phyloP scores from a whole-genome alignment of 352 stramenopile species.

The Pythium myriotylum region DNA sequence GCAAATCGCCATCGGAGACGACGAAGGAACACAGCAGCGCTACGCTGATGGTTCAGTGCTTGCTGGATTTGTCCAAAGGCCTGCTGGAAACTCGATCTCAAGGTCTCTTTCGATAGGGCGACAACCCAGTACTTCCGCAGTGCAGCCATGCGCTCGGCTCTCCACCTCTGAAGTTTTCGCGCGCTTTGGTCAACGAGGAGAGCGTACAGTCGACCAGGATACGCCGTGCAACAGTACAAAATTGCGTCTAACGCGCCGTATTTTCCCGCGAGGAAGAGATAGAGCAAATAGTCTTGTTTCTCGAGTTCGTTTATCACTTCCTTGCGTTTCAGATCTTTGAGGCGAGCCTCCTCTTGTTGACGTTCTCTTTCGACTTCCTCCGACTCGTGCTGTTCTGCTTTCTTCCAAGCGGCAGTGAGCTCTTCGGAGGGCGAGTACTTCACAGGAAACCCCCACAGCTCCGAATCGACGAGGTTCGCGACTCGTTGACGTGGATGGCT shows the following conservation, averaged over 20 bases:
- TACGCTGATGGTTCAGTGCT: conserved; percentile 12
- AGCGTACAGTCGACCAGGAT: conserved; percentile 33
- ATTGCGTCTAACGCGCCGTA: conserved; percentile 32
- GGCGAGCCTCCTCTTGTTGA: background rate
- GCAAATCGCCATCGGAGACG: conserved; percentile 14
- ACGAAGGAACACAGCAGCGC: conserved; percentile 15
- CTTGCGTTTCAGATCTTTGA: conserved; percentile 5
- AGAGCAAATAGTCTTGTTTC: conserved; percentile 28
- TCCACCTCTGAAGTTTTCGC: conserved; percentile 28
- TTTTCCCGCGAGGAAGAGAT: conserved; percentile 28
- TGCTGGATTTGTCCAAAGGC: conserved; percentile 5
- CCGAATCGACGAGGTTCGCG: conserved; percentile 20
- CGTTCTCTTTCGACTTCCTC: background rate
- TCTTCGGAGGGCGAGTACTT: conserved; percentile 29
- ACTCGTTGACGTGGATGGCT: conserved; percentile 9
- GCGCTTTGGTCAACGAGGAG: conserved; percentile 23
- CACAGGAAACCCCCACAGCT: conserved; percentile 33
- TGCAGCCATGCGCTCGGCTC: conserved; percentile 17
- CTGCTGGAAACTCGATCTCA: background rate
- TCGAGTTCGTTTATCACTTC: conserved; percentile 6
- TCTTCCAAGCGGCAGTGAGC: background rate
- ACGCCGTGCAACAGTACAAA: conserved; percentile 33
- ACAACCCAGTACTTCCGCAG: conserved; percentile 24
- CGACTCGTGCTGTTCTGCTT: background rate
- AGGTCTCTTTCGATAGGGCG: background rate